Base-by-base conservation (phyloP, 148 eudicot genomes). In the Heliamphora exappendiculata region DNA sequence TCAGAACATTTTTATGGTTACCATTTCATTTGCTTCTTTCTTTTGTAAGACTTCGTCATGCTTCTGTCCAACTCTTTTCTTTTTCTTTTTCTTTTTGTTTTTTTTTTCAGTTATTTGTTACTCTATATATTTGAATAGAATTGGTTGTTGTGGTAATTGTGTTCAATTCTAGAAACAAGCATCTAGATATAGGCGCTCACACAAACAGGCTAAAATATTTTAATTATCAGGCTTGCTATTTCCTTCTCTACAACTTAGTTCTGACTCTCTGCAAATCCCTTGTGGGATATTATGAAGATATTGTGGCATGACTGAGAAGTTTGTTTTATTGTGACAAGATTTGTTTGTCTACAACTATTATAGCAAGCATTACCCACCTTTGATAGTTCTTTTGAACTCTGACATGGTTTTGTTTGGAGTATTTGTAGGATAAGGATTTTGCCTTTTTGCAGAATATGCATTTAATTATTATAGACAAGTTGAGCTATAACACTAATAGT, bases 381-480 rank as follows among this genome's bases (percentile, higher is more conserved):
- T 19, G 54, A 74, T 39, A 28, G 65, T 58, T 51, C 28, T 31
- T 72, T 55, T 55, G 37, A 74, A 44, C 51, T 45, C 54, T 41
- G 17, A 29, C 20, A 62, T 44, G 29, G 31, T 26, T 11, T 37
- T 45, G 28, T 11, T 41, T 58, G 50, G 31, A 24, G 28, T 34
- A 39, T 55, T 73, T 73, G 36, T 73, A 73, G 24, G 42, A 19
- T 14, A 36, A 58, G 26, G 67, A 59, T 22, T 59, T 73, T 8
- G 29, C 34, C 10, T 59, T 59, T 59, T 60, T 59, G 34, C 54
- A 8, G 53, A 8, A 42, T 17, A 47, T 42, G 68, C 9, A 55
- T 19, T 72, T 26, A 50, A 11, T 53, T 34, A 28, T 34, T 28
- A 13, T 54, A 16, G 24, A 16, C 20, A 60, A 9, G 28, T 44